phyloP scores from a whole-genome alignment of 2,329 filamentous ascomycete genomes.

The Monilinia fructicola region DNA sequence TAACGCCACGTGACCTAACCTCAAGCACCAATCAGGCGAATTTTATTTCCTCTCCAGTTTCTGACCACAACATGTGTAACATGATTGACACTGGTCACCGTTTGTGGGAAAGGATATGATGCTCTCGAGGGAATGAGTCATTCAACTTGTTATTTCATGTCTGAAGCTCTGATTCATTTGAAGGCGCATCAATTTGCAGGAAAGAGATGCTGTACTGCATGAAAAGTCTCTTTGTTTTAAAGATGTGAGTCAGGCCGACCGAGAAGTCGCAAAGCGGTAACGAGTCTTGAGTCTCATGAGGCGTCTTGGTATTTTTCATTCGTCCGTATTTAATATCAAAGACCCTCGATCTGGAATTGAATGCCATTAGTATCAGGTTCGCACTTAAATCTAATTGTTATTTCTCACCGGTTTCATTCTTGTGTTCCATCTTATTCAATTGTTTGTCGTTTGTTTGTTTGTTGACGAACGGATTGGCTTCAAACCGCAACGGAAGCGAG shows the following conservation, averaged over 20 bases:
- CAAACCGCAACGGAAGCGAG: not conserved
- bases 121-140: not conserved
- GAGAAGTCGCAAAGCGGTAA: not conserved
- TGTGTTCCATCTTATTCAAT: not conserved
- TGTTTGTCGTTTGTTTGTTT: too few species aligned
- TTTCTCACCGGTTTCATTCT: not conserved
- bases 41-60: not conserved
- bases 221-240: not conserved
- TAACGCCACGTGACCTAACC: not conserved
- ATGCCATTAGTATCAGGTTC: not conserved
- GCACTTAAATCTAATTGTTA: not conserved
- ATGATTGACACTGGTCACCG: not conserved
- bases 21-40: not conserved
- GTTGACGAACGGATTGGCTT: too few species aligned
- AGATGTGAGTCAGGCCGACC: conserved; percentile 13
- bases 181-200: not conserved
- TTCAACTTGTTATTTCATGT: not conserved
- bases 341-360: not conserved
- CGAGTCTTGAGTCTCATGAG: not conserved
- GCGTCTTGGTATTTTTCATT: not conserved
- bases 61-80: not conserved
- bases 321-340: not conserved
- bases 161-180: not conserved
- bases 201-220: not conserved
- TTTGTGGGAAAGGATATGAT: not conserved